Conservation (phyloP, 2,329 filamentous ascomycete species). For the Claviceps paspali region DNA sequence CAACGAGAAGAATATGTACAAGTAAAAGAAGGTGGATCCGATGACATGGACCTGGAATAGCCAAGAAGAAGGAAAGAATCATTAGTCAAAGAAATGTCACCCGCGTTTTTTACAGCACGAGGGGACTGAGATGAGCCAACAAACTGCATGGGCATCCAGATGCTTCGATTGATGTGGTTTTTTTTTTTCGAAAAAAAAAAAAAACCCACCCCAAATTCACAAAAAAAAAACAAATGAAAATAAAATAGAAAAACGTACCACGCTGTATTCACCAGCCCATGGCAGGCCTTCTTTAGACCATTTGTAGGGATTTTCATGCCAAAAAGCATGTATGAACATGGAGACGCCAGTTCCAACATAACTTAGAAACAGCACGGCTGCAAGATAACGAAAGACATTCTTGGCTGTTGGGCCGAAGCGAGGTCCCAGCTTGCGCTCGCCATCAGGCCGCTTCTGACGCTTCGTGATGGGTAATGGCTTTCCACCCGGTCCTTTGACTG, state of each 20-base stretch:
- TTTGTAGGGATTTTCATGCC: constrained; percentile 21
- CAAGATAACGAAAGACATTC: constrained; percentile 60
- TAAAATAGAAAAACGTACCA: constrained; percentile 38
- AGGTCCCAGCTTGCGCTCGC: constrained; percentile 26
- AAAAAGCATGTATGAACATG: constrained; percentile 59
- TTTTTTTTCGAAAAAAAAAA: too few relatives aligned
- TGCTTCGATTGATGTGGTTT: too few relatives aligned
- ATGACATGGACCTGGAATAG: constrained; percentile 63
- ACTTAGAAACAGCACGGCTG: constrained; percentile 53
- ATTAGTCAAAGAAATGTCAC: background rate
- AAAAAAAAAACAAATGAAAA: too few relatives aligned
- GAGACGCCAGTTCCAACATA: constrained; percentile 62
- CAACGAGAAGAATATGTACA: constrained; percentile 72
- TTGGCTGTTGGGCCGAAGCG: constrained; percentile 54
- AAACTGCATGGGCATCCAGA: too few relatives aligned
- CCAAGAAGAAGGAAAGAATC: background rate
- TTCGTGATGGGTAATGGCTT: constrained; percentile 66
- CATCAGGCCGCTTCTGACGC: constrained; percentile 34
- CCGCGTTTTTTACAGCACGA: background rate
- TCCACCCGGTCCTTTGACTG: constrained; percentile 64
- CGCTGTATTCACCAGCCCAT: constrained; percentile 66
- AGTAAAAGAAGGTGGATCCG: constrained; percentile 74
- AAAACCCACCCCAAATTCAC: too few relatives aligned
- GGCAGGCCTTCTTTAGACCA: constrained; percentile 29
- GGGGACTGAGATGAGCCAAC: background rate